A percentile compares a stretch with the other conserved stretches of the same genome.
These are phyloP conservation scores for Solanum peruvianum DNA, from an alignment of 257 asterid species.

Conservation along the genomic window DNA sequence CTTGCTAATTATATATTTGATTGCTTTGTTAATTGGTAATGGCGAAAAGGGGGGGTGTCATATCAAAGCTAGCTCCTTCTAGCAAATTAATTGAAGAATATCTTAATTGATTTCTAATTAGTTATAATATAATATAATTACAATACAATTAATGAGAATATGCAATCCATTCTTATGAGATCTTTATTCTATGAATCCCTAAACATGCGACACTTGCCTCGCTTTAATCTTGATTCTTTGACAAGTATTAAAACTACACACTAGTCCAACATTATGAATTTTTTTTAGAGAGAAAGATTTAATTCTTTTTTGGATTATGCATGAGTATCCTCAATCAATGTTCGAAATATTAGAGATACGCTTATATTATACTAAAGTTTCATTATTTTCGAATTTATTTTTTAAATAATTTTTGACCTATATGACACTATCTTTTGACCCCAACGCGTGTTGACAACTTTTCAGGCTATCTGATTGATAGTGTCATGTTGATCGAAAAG, in stretches of 20 bases:
- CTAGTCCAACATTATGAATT: neutral
- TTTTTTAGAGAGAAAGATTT: neutral
- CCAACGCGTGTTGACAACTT: too few species aligned
- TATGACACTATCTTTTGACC: too few species aligned
- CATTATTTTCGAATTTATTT: fast-evolving
- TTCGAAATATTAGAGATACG: too few species aligned
- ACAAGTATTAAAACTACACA: neutral
- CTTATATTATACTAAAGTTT: too few species aligned
- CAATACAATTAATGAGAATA: neutral
- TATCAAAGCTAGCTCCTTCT: neutral
- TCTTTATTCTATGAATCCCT: neutral
- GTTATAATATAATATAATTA: neutral
- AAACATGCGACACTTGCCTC: neutral
- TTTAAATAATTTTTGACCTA: too few species aligned
- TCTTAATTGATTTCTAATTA: neutral
- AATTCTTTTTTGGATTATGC: neutral
- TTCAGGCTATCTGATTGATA: too few species aligned
- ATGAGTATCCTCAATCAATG: too few species aligned
- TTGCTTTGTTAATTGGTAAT: neutral
- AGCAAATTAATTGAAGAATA: neutral
- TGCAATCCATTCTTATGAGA: neutral
- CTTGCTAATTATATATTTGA: neutral
- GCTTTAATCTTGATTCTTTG: neutral
- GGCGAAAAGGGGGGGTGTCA: neutral
- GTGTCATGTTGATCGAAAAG: too few species aligned